phyloP scores from a whole-genome alignment of 2,329 filamentous ascomycete genomes.

The Curvularia sp. region DNA sequence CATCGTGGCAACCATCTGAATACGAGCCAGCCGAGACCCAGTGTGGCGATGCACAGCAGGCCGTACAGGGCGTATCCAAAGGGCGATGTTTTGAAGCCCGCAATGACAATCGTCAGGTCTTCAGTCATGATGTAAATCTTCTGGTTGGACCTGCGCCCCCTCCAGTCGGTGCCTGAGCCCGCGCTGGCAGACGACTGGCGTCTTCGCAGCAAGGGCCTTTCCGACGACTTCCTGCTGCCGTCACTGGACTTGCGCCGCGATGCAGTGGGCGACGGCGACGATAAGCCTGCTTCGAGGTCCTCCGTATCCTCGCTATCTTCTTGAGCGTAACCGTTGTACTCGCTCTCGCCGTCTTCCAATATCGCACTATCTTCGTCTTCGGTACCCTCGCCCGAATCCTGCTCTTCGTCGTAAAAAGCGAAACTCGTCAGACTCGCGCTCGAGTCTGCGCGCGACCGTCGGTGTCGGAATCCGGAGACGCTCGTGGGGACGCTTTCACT shows the following conservation, averaged over 20 bases:
- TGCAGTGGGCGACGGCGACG: conserved; percentile 30
- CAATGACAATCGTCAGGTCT: conserved; percentile 91
- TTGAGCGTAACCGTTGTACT: conserved; percentile 46
- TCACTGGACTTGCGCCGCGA: conserved; percentile 68
- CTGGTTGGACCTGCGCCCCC: conserved; percentile 74
- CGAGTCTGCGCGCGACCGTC: conserved; percentile 80
- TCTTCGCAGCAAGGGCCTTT: conserved; percentile 71
- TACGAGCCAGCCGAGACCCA: conserved; percentile 82
- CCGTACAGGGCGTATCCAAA: conserved; percentile 74
- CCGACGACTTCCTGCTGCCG: conserved; percentile 64
- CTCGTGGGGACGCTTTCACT: conserved; percentile 96
- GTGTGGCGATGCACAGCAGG: conserved; percentile 72
- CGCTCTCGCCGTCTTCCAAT: conserved; percentile 41
- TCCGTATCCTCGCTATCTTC: conserved; percentile 60
- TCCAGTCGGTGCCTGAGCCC: conserved; percentile 64
- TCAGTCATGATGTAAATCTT: conserved; percentile 94
- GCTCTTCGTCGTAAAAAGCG: conserved; percentile 73
- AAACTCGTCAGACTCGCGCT: conserved; percentile 74
- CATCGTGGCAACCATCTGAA: conserved; percentile 90
- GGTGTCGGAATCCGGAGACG: conserved; percentile 88
- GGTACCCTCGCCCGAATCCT: conserved; percentile 57
- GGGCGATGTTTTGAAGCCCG: conserved; percentile 82
- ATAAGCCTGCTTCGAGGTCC: conserved; percentile 54
- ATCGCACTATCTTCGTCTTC: conserved; percentile 48
- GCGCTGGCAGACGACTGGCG: conserved; percentile 74